Base-by-base conservation (phyloP, 2,329 filamentous ascomycete genomes). In the Coleophoma eucalyptorum region DNA sequence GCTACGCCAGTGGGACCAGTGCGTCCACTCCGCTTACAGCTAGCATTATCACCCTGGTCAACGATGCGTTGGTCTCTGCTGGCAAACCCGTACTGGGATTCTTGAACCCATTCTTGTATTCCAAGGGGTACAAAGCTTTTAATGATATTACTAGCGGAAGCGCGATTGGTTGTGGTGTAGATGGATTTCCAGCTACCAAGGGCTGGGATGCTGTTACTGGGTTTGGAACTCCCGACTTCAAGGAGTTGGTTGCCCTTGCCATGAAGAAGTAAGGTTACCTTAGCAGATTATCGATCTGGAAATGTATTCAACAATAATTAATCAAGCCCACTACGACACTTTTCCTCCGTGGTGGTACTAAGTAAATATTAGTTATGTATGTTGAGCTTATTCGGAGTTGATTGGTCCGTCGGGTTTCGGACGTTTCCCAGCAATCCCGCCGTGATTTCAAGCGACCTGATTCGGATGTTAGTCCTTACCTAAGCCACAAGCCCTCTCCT, bases 21-120 rank as follows among this genome's bases (percentile, higher is more conserved):
- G 80, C 80, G 12, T 75, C 80, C 1, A 67, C 77, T 0, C 84
- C 84, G 0, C 68, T 79, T 0, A 75, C 79, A 2, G 74, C 79
- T 1, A 79, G 73, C 12, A 72, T 86, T 50, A 70, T 87, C 35
- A 70, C 77, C 3, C 71, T 87, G 4, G 69, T 87, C 45, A 87
- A 87, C 57, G 82, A 85, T 54, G 80, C 79, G 0, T 69, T 81
- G 31, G 63, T 85, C 19, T 67, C 73, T 1, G 69, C 68, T 11
- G 77, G 78, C 3, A 74, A 77, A 62, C 58, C 60, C 5, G 56
- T 63, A 2, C 58, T 73, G 2, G 70, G 71, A 5, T 73, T 71
- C 59, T 50, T 73, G 46, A 73, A 73, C 55, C 70, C 71, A 3
- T 65, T 65, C 59, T 49, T 72, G 15, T 73, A 72, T 47, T 49